Conservation (phyloP, 768 basidiomycete genomes). For the Trametes sanguinea region DNA sequence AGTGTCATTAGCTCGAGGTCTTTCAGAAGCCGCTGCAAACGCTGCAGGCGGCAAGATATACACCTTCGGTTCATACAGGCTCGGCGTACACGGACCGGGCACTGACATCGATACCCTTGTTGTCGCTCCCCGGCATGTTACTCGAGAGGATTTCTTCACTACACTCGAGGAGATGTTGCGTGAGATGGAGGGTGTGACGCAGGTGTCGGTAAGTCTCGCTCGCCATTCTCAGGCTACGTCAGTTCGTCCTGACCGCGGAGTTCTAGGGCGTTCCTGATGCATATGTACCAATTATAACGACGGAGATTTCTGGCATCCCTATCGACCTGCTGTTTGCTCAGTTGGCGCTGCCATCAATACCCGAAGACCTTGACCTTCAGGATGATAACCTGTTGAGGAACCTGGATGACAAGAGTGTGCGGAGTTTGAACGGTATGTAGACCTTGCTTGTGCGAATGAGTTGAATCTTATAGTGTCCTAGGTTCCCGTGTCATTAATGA, state of each 20-base stretch:
- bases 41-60: constrained; percentile 98
- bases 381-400: constrained; percentile 92
- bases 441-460: too few relatives aligned
- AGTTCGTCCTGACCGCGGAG: constrained; percentile 1
- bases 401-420: constrained; percentile 90
- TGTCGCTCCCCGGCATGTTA: constrained; percentile 95
- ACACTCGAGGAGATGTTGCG: constrained; percentile 87
- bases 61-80: constrained; percentile 96
- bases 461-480: constrained; percentile 35
- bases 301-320: constrained; percentile 90
- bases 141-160: constrained; percentile 93
- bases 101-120: constrained; percentile 96
- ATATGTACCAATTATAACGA: constrained; percentile 92
- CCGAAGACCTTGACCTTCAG: constrained; percentile 85
- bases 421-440: constrained; percentile 82
- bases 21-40: constrained; percentile 84
- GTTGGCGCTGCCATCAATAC: constrained; percentile 83
- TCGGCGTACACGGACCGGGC: constrained; percentile 96
- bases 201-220: constrained; percentile 75
- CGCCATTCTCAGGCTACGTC: background rate
- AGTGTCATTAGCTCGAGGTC: constrained; percentile 74
- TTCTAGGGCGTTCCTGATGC: constrained; percentile 94
- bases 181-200: constrained; percentile 78
- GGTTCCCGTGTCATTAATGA: constrained; percentile 96
- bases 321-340: constrained; percentile 95